Evolutionary conservation across 2,329 filamentous ascomycete genomes (phyloP), one percentile per base, ranked within the genome.

Genomic region (Stenocarpella maydis): DNA sequence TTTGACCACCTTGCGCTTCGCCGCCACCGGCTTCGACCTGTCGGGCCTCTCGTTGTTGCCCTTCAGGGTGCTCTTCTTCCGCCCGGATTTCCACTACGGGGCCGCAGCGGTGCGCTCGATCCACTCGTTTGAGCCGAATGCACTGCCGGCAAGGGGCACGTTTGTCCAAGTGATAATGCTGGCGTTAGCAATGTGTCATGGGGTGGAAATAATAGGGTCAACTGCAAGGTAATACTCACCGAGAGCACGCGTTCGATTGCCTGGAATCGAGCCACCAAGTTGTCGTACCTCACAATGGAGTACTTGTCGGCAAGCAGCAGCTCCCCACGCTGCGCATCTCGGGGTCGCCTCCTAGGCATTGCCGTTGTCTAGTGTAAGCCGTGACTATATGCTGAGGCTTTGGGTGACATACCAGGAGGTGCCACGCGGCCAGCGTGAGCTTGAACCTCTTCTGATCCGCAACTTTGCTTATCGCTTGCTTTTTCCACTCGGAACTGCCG

Each of bases 401-500:
- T 14, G 5, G n/a, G 5, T 12, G 12, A 12, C 34, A 14, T 34
- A 53, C 50, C 50, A 53, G 3, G 26, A 53, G 26, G 26, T 12
- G 8, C 50, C 50, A 53, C 26, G 10, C 50, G 8, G 26, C n/a
- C 26, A 53, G 50, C 26, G 24, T 15, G 7, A 12, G 15, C 0
- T 8, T 31, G 26, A 53, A 34, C 1, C 34, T 53, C 17, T n/a
- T n/a, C 26, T 31, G 26, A 7, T 3, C 4, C 17, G 1, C 3
- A 10, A 53, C 8, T 3, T n/a, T 53, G 8, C 19, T n/a, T 26
- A 53, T n/a, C 17, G 50, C 26, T 31, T 53, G 50, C 5, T 10
- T 12, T 12, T 5, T 9, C 6, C 9, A 8, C 3, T 2, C 19
- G 50, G 50, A 19, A 0, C 0, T 6, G 1, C 8, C 26, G 1